Percentiles rank a stretch among this genome's conserved stretches.
These are phyloP conservation scores for Whalleya microplaca DNA, from an alignment of 2,329 filamentous ascomycete species.

Conservation along the genomic window DNA sequence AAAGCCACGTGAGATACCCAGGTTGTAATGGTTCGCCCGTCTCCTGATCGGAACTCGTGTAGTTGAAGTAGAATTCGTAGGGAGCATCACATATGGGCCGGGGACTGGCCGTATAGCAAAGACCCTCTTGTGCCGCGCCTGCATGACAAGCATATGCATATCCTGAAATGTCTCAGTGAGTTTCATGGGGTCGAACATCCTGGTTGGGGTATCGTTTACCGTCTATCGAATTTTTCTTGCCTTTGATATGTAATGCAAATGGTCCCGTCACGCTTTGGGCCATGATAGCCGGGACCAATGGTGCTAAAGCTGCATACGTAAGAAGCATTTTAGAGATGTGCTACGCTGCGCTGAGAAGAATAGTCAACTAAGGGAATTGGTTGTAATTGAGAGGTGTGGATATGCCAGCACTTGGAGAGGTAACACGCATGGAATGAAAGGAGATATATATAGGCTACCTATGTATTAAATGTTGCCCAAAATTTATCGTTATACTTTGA, in stretches of 20 bases:
- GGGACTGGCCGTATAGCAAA: constrained; percentile 26
- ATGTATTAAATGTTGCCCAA: no score
- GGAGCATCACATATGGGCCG: constrained; percentile 8
- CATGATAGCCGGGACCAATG: constrained; percentile 18
- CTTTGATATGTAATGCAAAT: constrained; percentile 26
- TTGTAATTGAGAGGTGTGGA: no score
- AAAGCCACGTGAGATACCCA: constrained; percentile 24
- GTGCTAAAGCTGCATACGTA: constrained; percentile 6
- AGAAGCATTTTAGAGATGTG: no score
- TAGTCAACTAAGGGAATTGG: no score
- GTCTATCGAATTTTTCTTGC: constrained; percentile 28
- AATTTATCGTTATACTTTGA: no score
- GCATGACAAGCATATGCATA: constrained; percentile 29
- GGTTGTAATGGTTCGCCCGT: constrained; percentile 23
- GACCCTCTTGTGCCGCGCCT: constrained; percentile 28
- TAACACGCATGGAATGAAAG: no score
- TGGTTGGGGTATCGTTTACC: constrained; percentile 16
- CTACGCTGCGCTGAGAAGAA: no score
- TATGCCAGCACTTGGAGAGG: no score
- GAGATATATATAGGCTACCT: no score
- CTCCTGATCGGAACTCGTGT: constrained; percentile 17
- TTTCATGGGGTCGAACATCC: not conserved
- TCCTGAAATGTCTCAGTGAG: constrained; percentile 11
- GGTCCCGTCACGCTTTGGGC: constrained; percentile 29
- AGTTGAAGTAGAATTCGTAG: constrained; percentile 32